phyloP scores from a whole-genome alignment of 306 rosid species.

The Cucurbita argyrosperma region DNA sequence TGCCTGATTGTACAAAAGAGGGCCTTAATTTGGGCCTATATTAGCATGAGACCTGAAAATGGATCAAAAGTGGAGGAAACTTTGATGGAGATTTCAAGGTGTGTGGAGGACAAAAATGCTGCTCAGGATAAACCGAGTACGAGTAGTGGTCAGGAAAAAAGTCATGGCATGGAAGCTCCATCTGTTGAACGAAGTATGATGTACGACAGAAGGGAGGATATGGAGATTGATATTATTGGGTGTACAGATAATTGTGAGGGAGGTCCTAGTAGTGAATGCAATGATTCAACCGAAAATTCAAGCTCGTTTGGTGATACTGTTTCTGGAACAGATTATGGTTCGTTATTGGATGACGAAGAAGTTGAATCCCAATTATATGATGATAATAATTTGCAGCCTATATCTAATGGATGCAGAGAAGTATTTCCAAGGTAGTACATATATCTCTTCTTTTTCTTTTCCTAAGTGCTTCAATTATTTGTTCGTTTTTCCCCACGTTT shows the following conservation, averaged over 20 bases:
- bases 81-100: slow-evolving; percentile 16
- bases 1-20: background rate
- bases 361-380: slow-evolving; percentile 28
- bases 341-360: slow-evolving; percentile 32
- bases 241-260: slow-evolving; percentile 9
- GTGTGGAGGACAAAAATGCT: slow-evolving; percentile 18
- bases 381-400: slow-evolving; percentile 13
- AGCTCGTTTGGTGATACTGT: slow-evolving; percentile 67
- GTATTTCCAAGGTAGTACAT: slow-evolving; percentile 32
- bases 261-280: slow-evolving; percentile 16
- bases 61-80: slow-evolving; percentile 20
- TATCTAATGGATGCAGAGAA: slow-evolving; percentile 22
- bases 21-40: background rate
- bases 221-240: slow-evolving; percentile 34
- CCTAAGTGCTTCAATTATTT: background rate
- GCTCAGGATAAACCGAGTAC: slow-evolving; percentile 12
- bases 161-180: slow-evolving; percentile 9
- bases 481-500: background rate
- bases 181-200: slow-evolving; percentile 8
- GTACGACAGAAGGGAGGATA: slow-evolving; percentile 19
- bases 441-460: background rate
- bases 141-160: slow-evolving; percentile 14
- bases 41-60: slow-evolving; percentile 38
- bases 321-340: slow-evolving; percentile 30
- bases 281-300: slow-evolving; percentile 35